Conservation (phyloP, 2,329 filamentous ascomycete species). For the Didymella pomorum region DNA sequence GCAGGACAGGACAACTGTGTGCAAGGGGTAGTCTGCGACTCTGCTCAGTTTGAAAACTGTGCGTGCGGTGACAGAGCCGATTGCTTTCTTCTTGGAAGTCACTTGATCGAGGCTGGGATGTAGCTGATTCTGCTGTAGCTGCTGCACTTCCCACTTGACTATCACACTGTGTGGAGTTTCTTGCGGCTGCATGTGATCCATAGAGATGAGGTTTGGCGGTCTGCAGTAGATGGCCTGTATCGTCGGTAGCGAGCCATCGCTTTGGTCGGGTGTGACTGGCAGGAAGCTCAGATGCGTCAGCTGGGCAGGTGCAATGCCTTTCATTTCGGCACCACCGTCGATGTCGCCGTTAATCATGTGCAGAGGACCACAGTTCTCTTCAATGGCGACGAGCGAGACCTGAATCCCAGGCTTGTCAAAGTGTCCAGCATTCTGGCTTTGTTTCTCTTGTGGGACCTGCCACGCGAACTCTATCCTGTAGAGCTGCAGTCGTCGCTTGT, state of each 20-base stretch:
- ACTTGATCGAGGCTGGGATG: conserved; percentile 82
- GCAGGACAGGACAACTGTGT: conserved; percentile 75
- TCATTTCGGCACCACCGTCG: conserved; percentile 32
- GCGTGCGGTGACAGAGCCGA: conserved; percentile 44
- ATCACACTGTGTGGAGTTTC: conserved; percentile 76
- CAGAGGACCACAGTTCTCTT: conserved; percentile 45
- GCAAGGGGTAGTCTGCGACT: conserved; percentile 71
- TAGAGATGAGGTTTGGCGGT: conserved; percentile 50
- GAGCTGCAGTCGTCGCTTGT: conserved; percentile 75
- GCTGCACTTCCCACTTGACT: conserved; percentile 80
- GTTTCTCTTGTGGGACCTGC: conserved; percentile 67
- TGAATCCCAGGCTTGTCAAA: conserved; percentile 51
- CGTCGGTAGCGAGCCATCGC: conserved; percentile 67
- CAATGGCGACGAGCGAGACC: conserved; percentile 38
- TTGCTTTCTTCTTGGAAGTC: conserved; percentile 68
- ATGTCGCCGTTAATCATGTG: conserved; percentile 36
- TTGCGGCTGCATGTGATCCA: conserved; percentile 62
- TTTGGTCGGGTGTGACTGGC: conserved; percentile 69
- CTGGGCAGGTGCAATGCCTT: conserved; percentile 42
- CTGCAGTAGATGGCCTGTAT: conserved; percentile 78
- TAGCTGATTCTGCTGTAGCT: conserved; percentile 67
- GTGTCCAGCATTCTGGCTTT: conserved; percentile 55
- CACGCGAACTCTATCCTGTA: conserved; percentile 79
- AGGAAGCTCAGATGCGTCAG: conserved; percentile 80
- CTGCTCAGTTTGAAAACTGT: conserved; percentile 58